Percentiles rank a stretch among this genome's conserved stretches.
phyloP scores from a whole-genome alignment of 2,329 filamentous ascomycete genomes.

The Colletotrichum musicola region DNA sequence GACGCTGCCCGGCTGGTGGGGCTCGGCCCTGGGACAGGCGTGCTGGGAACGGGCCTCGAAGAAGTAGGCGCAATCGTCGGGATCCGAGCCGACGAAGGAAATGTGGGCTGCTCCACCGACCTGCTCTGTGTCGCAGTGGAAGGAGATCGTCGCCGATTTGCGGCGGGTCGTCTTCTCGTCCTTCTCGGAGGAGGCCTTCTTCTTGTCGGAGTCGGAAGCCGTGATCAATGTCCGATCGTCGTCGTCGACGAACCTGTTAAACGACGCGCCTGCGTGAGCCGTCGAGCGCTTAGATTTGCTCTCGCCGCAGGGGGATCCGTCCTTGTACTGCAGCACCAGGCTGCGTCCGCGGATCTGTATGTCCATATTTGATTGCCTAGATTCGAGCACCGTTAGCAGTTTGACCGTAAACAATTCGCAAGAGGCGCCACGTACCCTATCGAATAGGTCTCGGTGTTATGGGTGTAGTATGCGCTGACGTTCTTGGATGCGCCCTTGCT shows the following conservation, averaged over 20 bases:
- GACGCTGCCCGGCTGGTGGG: slow-evolving; percentile 79
- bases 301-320: slow-evolving; percentile 79
- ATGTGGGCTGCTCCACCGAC: slow-evolving; percentile 75
- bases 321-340: slow-evolving; percentile 81
- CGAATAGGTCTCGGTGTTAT: slow-evolving; percentile 76
- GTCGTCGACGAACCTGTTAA: slow-evolving; percentile 45
- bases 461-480: slow-evolving; percentile 82
- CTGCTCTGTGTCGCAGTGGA: slow-evolving; percentile 90
- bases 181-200: slow-evolving; percentile 48
- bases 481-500: slow-evolving; percentile 74
- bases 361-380: slow-evolving; percentile 66
- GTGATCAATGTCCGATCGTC: slow-evolving; percentile 51
- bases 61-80: slow-evolving; percentile 94
- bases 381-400: too few relatives aligned
- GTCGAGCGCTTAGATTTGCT: slow-evolving; percentile 51
- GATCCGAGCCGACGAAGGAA: slow-evolving; percentile 85
- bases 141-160: slow-evolving; percentile 90
- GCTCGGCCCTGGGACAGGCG: slow-evolving; percentile 78
- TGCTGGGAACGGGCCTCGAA: slow-evolving; percentile 91
- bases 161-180: slow-evolving; percentile 56
- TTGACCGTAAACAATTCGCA: neutral
- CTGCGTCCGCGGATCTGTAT: slow-evolving; percentile 76
- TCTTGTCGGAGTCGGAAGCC: slow-evolving; percentile 38
- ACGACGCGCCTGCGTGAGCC: slow-evolving; percentile 44
- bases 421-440: slow-evolving; percentile 71